phyloP scores from a whole-genome alignment of 352 stramenopile species.

The Phytophthora rubi region DNA sequence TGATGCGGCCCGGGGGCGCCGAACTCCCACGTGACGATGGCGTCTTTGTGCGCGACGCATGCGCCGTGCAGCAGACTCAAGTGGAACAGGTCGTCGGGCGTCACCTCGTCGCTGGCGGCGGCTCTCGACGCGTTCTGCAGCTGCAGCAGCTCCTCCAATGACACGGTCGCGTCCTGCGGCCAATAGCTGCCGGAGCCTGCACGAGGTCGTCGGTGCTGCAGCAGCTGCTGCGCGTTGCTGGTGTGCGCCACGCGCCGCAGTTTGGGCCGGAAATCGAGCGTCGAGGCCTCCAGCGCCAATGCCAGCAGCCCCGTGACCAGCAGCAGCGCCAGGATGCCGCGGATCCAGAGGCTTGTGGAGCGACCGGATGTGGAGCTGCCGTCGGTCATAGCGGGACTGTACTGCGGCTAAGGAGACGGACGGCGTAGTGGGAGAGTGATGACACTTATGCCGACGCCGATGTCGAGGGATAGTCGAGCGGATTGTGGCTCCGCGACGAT shows the following conservation, averaged over 20 bases:
- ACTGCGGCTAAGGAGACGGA: not conserved
- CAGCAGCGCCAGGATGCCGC: slow-evolving; percentile 36
- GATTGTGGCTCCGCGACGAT: slow-evolving; percentile 28
- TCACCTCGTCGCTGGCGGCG: slow-evolving; percentile 30
- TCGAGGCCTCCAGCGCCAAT: slow-evolving; percentile 37
- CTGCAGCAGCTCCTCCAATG: slow-evolving; percentile 20
- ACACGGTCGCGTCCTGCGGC: slow-evolving; percentile 17
- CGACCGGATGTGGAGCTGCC: not conserved
- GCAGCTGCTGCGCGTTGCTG: slow-evolving; percentile 22
- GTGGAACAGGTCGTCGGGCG: slow-evolving; percentile 45
- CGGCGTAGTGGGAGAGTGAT: slow-evolving; percentile 12
- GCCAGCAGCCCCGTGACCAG: slow-evolving; percentile 37
- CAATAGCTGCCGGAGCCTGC: not conserved
- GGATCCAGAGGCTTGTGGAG: slow-evolving; percentile 32
- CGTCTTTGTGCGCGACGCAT: slow-evolving; percentile 52
- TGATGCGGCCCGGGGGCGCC: slow-evolving; percentile 28
- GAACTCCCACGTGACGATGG: slow-evolving; percentile 57
- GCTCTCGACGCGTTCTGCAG: slow-evolving; percentile 15
- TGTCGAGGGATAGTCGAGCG: slow-evolving; percentile 17
- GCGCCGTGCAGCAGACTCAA: slow-evolving; percentile 58
- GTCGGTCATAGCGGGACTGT: not conserved
- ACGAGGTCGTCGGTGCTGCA: slow-evolving; percentile 5
- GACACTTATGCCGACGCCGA: not conserved
- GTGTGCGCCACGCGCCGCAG: slow-evolving; percentile 31
- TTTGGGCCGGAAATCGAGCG: slow-evolving; percentile 39